Conservation (phyloP, 257 asterid genomes). For the Asclepias syriaca region DNA sequence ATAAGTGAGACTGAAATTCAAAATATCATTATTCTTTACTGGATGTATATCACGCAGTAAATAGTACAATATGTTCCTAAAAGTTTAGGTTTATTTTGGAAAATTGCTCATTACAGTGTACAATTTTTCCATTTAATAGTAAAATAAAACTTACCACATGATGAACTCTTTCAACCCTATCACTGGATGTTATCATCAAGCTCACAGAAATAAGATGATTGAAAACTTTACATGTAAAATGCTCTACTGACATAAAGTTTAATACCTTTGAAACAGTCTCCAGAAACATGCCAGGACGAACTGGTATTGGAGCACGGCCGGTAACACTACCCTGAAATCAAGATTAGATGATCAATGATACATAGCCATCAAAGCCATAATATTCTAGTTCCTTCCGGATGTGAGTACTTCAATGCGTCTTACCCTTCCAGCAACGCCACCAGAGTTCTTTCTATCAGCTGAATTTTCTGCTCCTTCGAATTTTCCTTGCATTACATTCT, state of each 20-base stretch:
- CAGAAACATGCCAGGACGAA: slow-evolving; percentile 98
- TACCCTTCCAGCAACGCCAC: slow-evolving; percentile 79
- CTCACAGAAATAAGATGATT: not conserved
- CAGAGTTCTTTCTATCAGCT: slow-evolving; percentile 25
- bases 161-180: not conserved
- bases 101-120: not conserved
- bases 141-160: not conserved
- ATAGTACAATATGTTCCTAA: not conserved
- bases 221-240: not conserved
- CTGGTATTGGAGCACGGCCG: slow-evolving; percentile 75
- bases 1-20: slow-evolving; percentile 15
- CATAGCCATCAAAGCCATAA: not conserved
- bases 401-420: slow-evolving; percentile 22
- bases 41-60: not conserved
- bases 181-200: not conserved
- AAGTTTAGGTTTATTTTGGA: not conserved
- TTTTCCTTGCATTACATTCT: slow-evolving; percentile 79
- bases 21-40: not conserved
- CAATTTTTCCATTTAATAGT: too few relatives aligned
- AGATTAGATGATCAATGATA: slow-evolving; percentile 29
- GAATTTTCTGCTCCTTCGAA: slow-evolving; percentile 69
- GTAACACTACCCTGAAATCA: slow-evolving; percentile 70
- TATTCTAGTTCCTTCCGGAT: not conserved
- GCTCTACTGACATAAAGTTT: not conserved
- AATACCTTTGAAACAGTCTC: slow-evolving; percentile 95